Evolutionary conservation across 139 green algal species (phyloP).

Genomic region (Picochlorum sp.): DNA sequence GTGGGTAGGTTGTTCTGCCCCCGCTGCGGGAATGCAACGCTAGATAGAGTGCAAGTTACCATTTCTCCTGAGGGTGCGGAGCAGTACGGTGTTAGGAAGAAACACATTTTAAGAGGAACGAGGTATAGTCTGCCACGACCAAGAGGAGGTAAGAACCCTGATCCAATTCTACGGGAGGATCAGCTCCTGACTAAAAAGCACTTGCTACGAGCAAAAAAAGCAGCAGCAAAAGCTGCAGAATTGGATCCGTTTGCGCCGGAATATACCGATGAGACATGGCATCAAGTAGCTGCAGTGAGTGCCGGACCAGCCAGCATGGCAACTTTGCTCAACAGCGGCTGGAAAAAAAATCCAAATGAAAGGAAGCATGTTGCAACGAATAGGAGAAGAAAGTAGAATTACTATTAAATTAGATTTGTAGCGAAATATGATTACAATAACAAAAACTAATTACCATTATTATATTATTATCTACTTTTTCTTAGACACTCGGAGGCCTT

Average conservation of each 20-base stretch:
- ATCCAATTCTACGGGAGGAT: conserved; percentile 82
- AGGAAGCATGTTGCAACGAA: conserved; percentile 55
- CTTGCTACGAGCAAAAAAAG: conserved; percentile 15
- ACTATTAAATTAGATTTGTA: not conserved
- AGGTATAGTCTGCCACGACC: conserved; percentile 82
- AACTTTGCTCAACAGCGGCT: conserved; percentile 30
- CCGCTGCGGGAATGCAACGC: conserved; percentile 78
- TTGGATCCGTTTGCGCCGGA: conserved; percentile 69
- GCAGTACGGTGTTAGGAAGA: conserved; percentile 67
- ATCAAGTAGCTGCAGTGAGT: conserved; percentile 21
- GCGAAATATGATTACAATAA: too few relatives aligned
- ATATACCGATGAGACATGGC: conserved; percentile 55
- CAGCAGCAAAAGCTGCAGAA: conserved; percentile 21
- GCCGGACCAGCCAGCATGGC: conserved; percentile 9
- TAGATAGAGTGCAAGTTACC: conserved; percentile 74
- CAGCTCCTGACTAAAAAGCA: conserved; percentile 55
- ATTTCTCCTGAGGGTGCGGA: conserved; percentile 57
- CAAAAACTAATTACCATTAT: too few relatives aligned
- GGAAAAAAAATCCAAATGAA: conserved; percentile 80
- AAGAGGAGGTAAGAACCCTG: conserved; percentile 47
- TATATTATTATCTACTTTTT: too few relatives aligned
- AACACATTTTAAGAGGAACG: conserved; percentile 70
- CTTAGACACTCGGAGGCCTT: not conserved
- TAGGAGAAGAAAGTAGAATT: conserved; percentile 31
- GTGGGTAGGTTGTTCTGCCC: conserved; percentile 80